Conservation (phyloP, 805 yeast genomes). For the Wickerhamiella kurtzmanii region DNA sequence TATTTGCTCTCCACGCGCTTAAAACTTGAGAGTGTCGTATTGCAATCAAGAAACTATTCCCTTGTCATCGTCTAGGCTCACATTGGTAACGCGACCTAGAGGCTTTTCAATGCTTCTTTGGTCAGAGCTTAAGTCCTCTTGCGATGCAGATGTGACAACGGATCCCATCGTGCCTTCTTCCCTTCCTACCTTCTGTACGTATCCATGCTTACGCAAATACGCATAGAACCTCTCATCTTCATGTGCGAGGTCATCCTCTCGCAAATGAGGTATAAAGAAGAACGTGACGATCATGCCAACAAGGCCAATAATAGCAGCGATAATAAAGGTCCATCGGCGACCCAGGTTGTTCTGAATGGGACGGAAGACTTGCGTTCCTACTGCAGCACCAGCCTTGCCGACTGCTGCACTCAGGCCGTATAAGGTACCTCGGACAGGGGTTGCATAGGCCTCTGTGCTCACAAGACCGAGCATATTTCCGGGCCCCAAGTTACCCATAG, state of each 20-base stretch:
- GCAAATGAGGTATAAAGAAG: slow-evolving; percentile 53
- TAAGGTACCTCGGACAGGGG: slow-evolving; percentile 62
- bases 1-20: no score
- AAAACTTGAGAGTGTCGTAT: no score
- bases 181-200: slow-evolving; percentile 34
- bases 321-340: slow-evolving; percentile 60
- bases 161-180: background rate
- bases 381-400: slow-evolving; percentile 78
- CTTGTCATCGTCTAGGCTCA: no score
- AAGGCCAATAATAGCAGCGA: slow-evolving; percentile 61
- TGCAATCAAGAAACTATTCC: no score
- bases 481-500: slow-evolving; percentile 64
- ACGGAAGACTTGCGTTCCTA: slow-evolving; percentile 60
- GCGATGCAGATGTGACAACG: background rate
- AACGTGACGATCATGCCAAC: slow-evolving; percentile 48
- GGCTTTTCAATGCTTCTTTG: background rate
- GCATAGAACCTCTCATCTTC: slow-evolving; percentile 52
- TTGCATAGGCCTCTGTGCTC: slow-evolving; percentile 57
- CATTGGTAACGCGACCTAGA: background rate
- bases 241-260: slow-evolving; percentile 52
- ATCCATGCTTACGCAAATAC: slow-evolving; percentile 46
- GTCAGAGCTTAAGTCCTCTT: background rate
- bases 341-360: slow-evolving; percentile 56
- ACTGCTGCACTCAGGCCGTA: slow-evolving; percentile 69
- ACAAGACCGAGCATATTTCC: slow-evolving; percentile 62